phyloP scores from a whole-genome alignment of 2,329 filamentous ascomycete species.

The Trichoderma arundinaceum region DNA sequence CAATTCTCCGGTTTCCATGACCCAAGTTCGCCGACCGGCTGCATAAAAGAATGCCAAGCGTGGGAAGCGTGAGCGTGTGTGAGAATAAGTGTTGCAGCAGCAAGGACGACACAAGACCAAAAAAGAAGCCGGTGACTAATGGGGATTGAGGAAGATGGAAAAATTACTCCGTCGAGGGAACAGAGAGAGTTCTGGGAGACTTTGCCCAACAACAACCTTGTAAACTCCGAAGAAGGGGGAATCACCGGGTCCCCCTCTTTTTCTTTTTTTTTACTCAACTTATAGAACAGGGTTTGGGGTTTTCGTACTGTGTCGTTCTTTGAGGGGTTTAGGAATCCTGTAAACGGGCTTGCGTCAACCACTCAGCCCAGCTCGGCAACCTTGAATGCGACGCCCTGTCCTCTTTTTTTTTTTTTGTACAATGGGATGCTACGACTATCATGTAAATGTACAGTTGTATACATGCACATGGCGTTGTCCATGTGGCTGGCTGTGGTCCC shows the following conservation, averaged over 20 bases:
- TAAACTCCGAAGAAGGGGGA: no score
- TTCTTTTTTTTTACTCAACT: no score
- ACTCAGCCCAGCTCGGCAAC: not conserved
- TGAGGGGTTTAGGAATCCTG: not conserved
- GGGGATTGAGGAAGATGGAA: no score
- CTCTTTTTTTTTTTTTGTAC: no score
- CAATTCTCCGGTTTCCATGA: not conserved
- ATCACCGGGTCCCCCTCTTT: conserved; percentile 9
- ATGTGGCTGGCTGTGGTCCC: conserved; percentile 8
- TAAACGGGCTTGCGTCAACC: not conserved
- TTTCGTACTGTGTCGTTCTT: not conserved
- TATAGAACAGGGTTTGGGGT: not conserved
- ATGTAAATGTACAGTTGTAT: not conserved
- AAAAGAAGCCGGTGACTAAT: no score
- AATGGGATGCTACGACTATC: no score
- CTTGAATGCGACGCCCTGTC: not conserved
- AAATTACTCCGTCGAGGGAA: not conserved
- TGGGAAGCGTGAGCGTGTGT: no score
- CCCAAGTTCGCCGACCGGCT: not conserved
- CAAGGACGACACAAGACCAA: no score
- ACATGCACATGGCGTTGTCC: not conserved
- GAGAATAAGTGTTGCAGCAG: no score
- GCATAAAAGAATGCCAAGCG: not conserved
- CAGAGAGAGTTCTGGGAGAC: not conserved
- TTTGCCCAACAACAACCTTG: not conserved